Evolutionary conservation across 192 early-diverging fungal genomes (phyloP), one percentile per base, ranked within the genome.

Genomic region (Entomortierella lignicola): DNA sequence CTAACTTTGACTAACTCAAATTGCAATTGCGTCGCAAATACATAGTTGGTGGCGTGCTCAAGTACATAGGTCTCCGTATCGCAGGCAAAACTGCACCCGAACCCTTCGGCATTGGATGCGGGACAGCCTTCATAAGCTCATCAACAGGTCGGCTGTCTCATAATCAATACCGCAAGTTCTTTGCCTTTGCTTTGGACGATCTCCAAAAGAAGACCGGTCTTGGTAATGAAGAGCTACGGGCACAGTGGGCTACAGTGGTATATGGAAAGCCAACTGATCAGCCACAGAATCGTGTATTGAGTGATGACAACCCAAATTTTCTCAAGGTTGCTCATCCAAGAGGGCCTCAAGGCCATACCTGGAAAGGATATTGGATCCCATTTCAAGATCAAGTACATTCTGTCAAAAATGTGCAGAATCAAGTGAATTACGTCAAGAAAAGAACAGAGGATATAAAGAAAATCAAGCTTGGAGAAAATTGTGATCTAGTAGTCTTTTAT

Each of bases 361-460:
- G 72, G 64, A 34, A 67, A 29, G 72, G 72, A 18, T 74, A 60
- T 51, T 74, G 72, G 72, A 56, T 74, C 31, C 72, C 72, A 1
- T 74, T 74, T 15, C 72, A 74, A 31, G 63, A 74, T 37, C 57
- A 68, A 27, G 55, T 30, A 13, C 27, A 34, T 55, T 15, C 13
- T 8, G 55, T 34, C 20, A 37, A 34, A n/a, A 21, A 57, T 20
- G n/a, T 12, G 6, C 31, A 34, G 32, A 21, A 10, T 5, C 52
- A 54, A 54, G 52, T 26, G 10, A 25, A 25, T 3, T 25, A 5
- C 26, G 2, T 7, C 4, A 51, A 58, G 44, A 30, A 55, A 25
- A 53, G 1, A 4, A 1, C 13, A 31, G 0, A 39, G 1, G 64
- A 66, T 21, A 50, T 57, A 8, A 32, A 2, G 1, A 12, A 51